Base-by-base conservation (phyloP, 176 grass and related monocot genomes). In the Avena insularis region DNA sequence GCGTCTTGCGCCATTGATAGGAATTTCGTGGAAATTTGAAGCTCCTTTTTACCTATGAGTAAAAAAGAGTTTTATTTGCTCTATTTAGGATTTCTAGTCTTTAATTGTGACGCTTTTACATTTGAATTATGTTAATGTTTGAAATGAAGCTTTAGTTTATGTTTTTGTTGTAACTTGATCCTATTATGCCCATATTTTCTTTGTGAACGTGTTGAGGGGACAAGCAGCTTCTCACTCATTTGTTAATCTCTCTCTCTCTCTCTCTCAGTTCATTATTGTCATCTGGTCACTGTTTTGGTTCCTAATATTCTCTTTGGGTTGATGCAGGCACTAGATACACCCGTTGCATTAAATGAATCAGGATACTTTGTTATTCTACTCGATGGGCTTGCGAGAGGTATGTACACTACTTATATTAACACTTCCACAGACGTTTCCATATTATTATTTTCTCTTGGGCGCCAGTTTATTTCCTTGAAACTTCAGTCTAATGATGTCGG, bases 281-380 rank as follows among this genome's bases (percentile, higher is more conserved):
- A 54, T 48, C 56, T 87, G 33, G 16, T 83, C 45, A 56, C n/a
- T 74, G 4, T 23, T 69, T 88, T 91, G 10, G 71, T 79, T 71
- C 38, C 77, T 45, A 70, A 47, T 83, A 74, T 80, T 45, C n/a
- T 86, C 11, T 87, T 64, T 91, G 13, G 64, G 36, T 89, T 84
- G 56, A 79, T 86, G 71, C 20, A 98, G 96, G 96, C 90, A 89
- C 82, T 92, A 86, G 92, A 91, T 98, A 49, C 45, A 53, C 84
- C 91, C 47, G 75, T 92, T 58, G 79, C 79, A 61, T 85, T 84
- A 53, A 66, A 91, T 87, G 79, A 57, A 40, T 80, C 79, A 86
- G 29, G 45, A 60, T 94, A 86, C 35, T 91, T 85, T 84, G 82
- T 88, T 90, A 58, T 95, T 66, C 88, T 98, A 55, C 84, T 98